Base-by-base conservation (phyloP, 345 rosid genomes). In the Linum trigynum region DNA sequence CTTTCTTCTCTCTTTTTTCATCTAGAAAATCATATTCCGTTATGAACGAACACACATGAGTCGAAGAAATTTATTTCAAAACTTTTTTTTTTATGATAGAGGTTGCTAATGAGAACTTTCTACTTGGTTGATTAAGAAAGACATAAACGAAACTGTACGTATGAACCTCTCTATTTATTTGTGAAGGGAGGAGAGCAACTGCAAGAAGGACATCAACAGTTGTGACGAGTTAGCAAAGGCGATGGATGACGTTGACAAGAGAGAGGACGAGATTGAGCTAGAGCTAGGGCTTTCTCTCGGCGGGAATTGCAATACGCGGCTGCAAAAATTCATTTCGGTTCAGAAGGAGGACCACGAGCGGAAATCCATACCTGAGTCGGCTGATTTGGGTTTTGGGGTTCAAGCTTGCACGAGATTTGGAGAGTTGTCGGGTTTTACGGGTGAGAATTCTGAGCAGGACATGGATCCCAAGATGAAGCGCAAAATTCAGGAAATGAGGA, bases 201-300 rank as follows among this genome's bases (percentile, higher is more conserved):
- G 32, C 32, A 23, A 23, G 32, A 23, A 23, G 32, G 32, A 68
- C 51, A 57, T 39, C 6, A 59, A 12, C 35, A 39, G 39, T 5
- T 8, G 74, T 51, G 68, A 68, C 38, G 5, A 39, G 35, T 38
- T 48, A 1, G 63, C 68, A 65, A 81, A 73, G 75, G 36, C 72
- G 67, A 5, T 15, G 59, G 35, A n/a, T 12, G 55, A 73, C 67
- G 35, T 57, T 69, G 55, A 68, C 70, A 9, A 78, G 63, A 38
- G 82, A 68, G 65, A 63, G 23, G 74, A 72, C 5, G 79, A 79
- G 67, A 57, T 80, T 3, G 89, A 79, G 81, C 81, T 88, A 4
- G 95, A 85, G 63, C 73, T 88, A 57, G 81, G 81, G 4, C 79
- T 85, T 60, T 88, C 91, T 4, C 72, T 84, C 0, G 89, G 89